Evolutionary conservation across 768 basidiomycete species (phyloP), one percentile per base, ranked within the genome.

Genomic region (Sutorius australiensis): DNA sequence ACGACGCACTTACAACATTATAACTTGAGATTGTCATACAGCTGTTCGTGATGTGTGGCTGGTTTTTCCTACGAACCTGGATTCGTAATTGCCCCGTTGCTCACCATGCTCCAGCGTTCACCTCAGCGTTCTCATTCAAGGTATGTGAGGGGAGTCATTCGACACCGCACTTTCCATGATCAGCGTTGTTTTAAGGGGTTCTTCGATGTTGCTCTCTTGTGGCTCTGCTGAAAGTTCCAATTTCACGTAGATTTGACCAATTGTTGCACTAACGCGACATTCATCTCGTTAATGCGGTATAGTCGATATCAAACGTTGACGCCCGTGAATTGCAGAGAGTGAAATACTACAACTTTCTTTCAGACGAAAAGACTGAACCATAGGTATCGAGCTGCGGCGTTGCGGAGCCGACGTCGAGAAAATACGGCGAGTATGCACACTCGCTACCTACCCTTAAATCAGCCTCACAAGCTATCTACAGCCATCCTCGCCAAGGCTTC

Each of bases 401-500:
- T 48, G 13, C 19, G 36, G 34, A 28, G 14, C 10, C 16, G 27
- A 52, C 17, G n/a, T 51, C 51, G 36, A 34, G 32, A 34, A 41
- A 16, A 12, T 19, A n/a, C n/a, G 37, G 17, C 48, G 48, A 13
- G 14, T 40, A 33, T 34, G 19, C 21, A 24, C 6, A 30, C 37
- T 30, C 12, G 21, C 11, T 12, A 11, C n/a, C 40, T 16, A 38
- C 31, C 19, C 37, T 24, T 34, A 16, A 28, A 42, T 11, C 19
- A 9, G 30, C 28, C 42, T 57, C 41, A 51, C n/a, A 19, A 7
- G n/a, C 54, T 42, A 53, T 59, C 55, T 30, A 68, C 55, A 9
- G 31, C 64, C 64, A 67, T 67, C 46, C 60, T 66, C 28, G 39
- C 66, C 36, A 68, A 48, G 3, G 57, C 62, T 51, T 61, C 55